Evolutionary conservation across 805 yeast genomes (phyloP).

Genomic region (Diddensiella transvaalensis): DNA sequence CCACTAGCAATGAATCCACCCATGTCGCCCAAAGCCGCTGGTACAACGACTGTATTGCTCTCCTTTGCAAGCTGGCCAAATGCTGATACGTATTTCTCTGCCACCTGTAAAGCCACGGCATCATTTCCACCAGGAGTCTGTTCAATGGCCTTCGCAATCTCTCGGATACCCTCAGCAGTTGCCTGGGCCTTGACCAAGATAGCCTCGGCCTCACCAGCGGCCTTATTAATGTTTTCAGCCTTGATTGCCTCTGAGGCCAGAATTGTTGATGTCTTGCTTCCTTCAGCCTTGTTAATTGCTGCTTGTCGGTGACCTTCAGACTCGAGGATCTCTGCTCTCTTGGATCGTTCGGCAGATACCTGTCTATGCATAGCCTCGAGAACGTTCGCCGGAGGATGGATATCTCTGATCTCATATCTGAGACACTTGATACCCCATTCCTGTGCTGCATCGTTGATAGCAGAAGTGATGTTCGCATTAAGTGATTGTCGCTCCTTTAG

Average conservation of each 20-base stretch:
- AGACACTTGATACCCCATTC: slow-evolving; percentile 85
- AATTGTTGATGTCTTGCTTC: slow-evolving; percentile 66
- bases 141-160: slow-evolving; percentile 62
- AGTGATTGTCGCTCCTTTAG: slow-evolving; percentile 70
- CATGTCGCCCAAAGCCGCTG: slow-evolving; percentile 70
- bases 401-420: slow-evolving; percentile 83
- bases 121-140: slow-evolving; percentile 67
- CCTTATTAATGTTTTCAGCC: slow-evolving; percentile 59
- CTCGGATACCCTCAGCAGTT: slow-evolving; percentile 64
- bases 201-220: slow-evolving; percentile 73
- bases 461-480: slow-evolving; percentile 69
- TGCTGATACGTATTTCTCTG: slow-evolving; percentile 78
- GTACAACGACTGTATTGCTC: slow-evolving; percentile 71
- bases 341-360: slow-evolving; percentile 81
- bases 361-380: slow-evolving; percentile 90
- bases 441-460: slow-evolving; percentile 76
- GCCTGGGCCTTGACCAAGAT: slow-evolving; percentile 64
- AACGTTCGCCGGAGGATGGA: slow-evolving; percentile 81
- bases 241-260: slow-evolving; percentile 72
- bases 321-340: slow-evolving; percentile 82
- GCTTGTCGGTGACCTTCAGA: slow-evolving; percentile 80
- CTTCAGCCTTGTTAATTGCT: slow-evolving; percentile 79
- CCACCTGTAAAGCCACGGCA: slow-evolving; percentile 75
- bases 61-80: slow-evolving; percentile 82
- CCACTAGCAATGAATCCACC: slow-evolving; percentile 75